phyloP scores from a whole-genome alignment of 192 early-diverging fungal species.

The Radiomyces spectabilis region DNA sequence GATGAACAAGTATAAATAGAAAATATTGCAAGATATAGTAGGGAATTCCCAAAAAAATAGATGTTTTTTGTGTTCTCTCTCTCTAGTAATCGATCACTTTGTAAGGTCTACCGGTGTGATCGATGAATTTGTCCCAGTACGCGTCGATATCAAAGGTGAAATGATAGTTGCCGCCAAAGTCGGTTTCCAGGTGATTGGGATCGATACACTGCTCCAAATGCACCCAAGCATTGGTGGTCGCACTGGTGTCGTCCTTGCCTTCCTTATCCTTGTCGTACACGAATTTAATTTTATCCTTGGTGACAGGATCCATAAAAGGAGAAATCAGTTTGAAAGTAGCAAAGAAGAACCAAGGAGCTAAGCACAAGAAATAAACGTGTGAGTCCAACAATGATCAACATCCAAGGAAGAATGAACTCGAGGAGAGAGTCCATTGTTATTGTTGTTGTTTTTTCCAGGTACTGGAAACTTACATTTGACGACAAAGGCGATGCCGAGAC shows the following conservation, averaged over 20 bases:
- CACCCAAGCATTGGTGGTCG: slow-evolving; percentile 5
- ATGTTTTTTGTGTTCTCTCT: neutral
- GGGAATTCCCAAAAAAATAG: too few species aligned
- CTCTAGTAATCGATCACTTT: slow-evolving; percentile 18
- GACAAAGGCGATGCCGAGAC: slow-evolving; percentile 61
- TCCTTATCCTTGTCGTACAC: slow-evolving; percentile 29
- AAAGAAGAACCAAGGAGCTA: slow-evolving; percentile 82
- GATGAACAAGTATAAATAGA: too few species aligned
- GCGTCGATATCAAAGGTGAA: slow-evolving; percentile 61
- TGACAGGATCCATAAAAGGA: slow-evolving; percentile 91
- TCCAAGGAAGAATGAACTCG: neutral
- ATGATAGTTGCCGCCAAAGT: slow-evolving; percentile 28
- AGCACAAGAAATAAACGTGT: neutral
- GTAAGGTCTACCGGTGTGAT: slow-evolving; percentile 19
- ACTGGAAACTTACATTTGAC: slow-evolving; percentile 45
- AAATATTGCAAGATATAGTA: too few species aligned
- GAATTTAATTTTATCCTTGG: slow-evolving; percentile 49
- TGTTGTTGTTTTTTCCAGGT: too few species aligned
- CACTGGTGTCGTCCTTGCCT: slow-evolving; percentile 1
- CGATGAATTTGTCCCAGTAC: slow-evolving; percentile 57
- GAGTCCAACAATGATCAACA: neutral
- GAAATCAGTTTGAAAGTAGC: slow-evolving; percentile 75
- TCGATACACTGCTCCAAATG: slow-evolving; percentile 11
- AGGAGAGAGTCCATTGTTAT: too few species aligned
- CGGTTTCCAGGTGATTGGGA: slow-evolving; percentile 12